These are phyloP conservation scores for Starmerella ratchasimensis DNA, from an alignment of 805 yeast genomes.

Conservation along the genomic window DNA sequence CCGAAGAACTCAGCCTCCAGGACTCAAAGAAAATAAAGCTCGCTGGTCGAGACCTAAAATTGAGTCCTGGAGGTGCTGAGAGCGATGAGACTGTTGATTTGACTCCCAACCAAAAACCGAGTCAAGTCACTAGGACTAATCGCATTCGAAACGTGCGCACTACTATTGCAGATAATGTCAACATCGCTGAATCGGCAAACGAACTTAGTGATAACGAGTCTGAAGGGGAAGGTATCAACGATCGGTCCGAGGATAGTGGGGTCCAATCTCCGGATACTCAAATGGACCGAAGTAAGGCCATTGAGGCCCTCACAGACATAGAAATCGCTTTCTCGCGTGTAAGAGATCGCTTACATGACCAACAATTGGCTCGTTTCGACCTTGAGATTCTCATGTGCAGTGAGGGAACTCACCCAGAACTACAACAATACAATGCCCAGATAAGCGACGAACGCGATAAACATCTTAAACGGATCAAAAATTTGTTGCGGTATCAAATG, in stretches of 20 bases:
- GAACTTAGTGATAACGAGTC: conserved; percentile 19
- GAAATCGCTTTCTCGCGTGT: conserved; percentile 77
- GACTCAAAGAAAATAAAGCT: neutral
- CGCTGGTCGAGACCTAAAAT: neutral
- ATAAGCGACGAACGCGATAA: conserved; percentile 64
- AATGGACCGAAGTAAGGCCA: conserved; percentile 43
- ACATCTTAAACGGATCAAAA: conserved; percentile 40
- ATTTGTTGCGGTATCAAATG: conserved; percentile 48
- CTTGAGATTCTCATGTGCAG: conserved; percentile 77
- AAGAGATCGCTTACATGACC: conserved; percentile 73
- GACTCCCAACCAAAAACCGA: no score
- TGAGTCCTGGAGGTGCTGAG: neutral
- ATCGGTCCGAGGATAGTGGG: conserved; percentile 18
- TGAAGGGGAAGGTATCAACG: conserved; percentile 18
- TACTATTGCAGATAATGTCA: no score
- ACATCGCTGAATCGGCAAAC: no score
- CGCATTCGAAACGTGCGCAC: no score
- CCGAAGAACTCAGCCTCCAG: conserved; percentile 1
- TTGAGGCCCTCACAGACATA: conserved; percentile 60
- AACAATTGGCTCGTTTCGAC: conserved; percentile 60
- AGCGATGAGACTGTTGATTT: no score
- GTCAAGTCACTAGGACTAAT: no score
- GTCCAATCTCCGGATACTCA: conserved; percentile 29
- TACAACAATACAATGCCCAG: conserved; percentile 53
- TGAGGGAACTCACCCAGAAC: conserved; percentile 84